Evolutionary conservation across 75 land plant genomes (phyloP).

Genomic region (Picea sitchensis): DNA sequence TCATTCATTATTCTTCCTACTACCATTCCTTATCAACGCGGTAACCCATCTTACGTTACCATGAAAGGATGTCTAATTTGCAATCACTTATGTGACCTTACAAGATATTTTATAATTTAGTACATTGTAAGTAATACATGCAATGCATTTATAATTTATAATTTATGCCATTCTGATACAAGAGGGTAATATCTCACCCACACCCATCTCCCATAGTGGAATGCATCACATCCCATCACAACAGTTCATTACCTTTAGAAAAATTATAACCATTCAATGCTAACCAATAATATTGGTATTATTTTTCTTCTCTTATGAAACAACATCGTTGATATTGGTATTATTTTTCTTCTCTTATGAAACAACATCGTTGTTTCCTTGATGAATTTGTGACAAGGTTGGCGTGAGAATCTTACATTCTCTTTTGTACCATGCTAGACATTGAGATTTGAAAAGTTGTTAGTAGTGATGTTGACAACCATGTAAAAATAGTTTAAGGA

Average conservation of each 20-base stretch:
- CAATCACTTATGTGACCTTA: too few relatives aligned
- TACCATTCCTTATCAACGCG: too few relatives aligned
- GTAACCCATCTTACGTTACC: too few relatives aligned
- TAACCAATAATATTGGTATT: neutral
- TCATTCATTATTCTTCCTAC: neutral
- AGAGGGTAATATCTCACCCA: neutral
- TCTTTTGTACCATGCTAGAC: neutral
- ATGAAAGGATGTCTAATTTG: too few relatives aligned
- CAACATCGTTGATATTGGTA: neutral
- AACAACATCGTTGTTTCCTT: neutral
- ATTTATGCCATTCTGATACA: neutral
- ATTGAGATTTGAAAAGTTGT: neutral
- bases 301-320: neutral
- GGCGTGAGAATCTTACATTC: neutral
- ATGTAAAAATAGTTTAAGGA: neutral
- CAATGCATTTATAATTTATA: neutral
- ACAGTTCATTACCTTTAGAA: neutral
- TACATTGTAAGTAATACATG: neutral
- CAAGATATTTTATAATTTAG: neutral
- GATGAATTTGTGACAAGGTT: neutral
- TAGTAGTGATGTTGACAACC: neutral
- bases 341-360: neutral
- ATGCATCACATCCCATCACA: neutral
- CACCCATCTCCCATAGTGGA: neutral
- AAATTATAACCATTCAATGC: neutral